Percentiles rank a stretch among this genome's conserved stretches.
Evolutionary conservation across 2,329 filamentous ascomycete species (phyloP).

Genomic region (Didymella exigua): DNA sequence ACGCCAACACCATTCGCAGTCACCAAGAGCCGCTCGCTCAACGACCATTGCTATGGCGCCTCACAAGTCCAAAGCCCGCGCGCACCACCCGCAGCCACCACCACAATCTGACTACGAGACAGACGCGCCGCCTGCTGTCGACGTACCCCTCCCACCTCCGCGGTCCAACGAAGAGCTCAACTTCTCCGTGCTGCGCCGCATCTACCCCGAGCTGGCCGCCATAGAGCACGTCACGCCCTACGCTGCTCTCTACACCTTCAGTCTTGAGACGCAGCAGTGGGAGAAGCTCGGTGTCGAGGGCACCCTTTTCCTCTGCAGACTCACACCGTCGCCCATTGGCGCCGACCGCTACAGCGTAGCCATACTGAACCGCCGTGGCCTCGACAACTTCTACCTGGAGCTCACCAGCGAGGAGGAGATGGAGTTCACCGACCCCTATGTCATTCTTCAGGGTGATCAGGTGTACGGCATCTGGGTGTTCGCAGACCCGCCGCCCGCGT

Average conservation of each 20-base stretch:
- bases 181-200: conserved; percentile 78
- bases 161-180: conserved; percentile 87
- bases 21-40: background rate
- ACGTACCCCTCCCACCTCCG: conserved; percentile 52
- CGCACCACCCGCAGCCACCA: conserved; percentile 34
- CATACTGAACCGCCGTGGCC: conserved; percentile 55
- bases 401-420: conserved; percentile 52
- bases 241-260: conserved; percentile 84
- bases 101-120: conserved; percentile 62
- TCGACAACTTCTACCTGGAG: conserved; percentile 56
- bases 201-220: conserved; percentile 73
- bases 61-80: conserved; percentile 41
- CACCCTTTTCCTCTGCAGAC: conserved; percentile 82
- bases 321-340: conserved; percentile 48
- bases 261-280: conserved; percentile 69
- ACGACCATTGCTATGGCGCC: conserved; percentile 33
- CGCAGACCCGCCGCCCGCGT: conserved; percentile 61
- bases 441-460: conserved; percentile 59
- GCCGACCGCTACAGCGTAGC: conserved; percentile 51
- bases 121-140: conserved; percentile 49
- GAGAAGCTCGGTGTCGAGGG: conserved; percentile 87
- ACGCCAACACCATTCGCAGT: background rate
- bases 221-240: conserved; percentile 85
- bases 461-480: conserved; percentile 70
- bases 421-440: conserved; percentile 61